A percentile compares a stretch with the other conserved stretches of the same genome.
Conservation (phyloP, 306 rosid species). For the Myrica gale region DNA sequence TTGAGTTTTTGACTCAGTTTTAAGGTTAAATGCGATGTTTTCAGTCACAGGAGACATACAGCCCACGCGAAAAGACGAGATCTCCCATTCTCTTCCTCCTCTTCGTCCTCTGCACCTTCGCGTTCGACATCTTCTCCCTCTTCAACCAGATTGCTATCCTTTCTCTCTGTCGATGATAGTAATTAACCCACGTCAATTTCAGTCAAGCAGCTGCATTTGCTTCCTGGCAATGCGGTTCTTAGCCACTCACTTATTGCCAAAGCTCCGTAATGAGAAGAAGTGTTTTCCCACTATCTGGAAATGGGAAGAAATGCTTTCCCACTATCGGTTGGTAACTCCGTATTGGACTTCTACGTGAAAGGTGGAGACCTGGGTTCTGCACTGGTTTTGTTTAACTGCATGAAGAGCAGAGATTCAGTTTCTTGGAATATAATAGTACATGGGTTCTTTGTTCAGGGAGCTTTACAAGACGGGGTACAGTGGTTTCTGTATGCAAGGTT, state of each 20-base stretch:
- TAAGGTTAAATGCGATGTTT: too few relatives aligned
- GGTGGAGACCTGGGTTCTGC: constrained; percentile 35
- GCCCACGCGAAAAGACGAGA: too few relatives aligned
- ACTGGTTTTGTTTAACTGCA: constrained; percentile 26
- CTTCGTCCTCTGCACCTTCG: too few relatives aligned
- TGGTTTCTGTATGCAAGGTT: constrained; percentile 38
- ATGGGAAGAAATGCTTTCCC: constrained; percentile 40
- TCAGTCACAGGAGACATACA: too few relatives aligned
- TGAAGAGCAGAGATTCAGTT: neutral
- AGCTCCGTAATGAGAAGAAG: constrained; percentile 34
- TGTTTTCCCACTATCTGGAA: constrained; percentile 28
- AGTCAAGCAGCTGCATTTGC: too few relatives aligned
- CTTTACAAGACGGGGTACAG: constrained; percentile 28
- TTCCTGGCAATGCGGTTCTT: constrained; percentile 27
- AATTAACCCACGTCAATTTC: too few relatives aligned
- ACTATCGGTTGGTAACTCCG: constrained; percentile 38
- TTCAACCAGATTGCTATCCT: too few relatives aligned
- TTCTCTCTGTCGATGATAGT: too few relatives aligned
- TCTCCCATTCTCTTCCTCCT: too few relatives aligned
- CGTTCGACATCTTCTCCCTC: too few relatives aligned
- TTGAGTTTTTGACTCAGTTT: too few relatives aligned
- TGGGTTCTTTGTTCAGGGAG: constrained; percentile 38
- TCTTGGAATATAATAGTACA: constrained; percentile 11
- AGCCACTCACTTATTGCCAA: neutral
- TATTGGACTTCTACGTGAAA: constrained; percentile 44